Evolutionary conservation across 2,329 filamentous ascomycete genomes (phyloP).

Genomic region (Cryphonectria naterciae): DNA sequence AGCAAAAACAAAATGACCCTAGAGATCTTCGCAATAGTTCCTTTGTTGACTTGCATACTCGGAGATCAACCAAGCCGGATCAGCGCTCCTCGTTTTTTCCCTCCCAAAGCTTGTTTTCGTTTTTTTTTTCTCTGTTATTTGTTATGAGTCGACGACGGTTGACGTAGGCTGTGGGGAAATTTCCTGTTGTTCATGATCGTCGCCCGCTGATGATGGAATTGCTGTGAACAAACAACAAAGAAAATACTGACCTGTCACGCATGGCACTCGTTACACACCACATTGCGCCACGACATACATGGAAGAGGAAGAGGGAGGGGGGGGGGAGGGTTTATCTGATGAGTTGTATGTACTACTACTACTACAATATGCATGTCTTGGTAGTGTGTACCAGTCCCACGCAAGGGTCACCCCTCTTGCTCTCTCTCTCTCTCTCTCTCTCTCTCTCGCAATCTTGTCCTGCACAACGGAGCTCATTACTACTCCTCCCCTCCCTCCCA

Average conservation of each 20-base stretch:
- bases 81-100: background rate
- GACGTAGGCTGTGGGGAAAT: background rate
- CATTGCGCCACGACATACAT: no score
- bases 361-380: no score
- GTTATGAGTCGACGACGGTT: background rate
- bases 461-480: background rate
- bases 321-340: no score
- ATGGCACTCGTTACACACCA: no score
- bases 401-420: no score
- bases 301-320: no score
- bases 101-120: background rate
- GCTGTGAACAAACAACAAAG: background rate
- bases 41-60: background rate
- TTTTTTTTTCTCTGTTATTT: background rate
- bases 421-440: background rate
- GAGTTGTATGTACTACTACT: no score
- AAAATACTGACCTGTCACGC: background rate
- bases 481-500: background rate
- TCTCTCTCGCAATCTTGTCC: no score
- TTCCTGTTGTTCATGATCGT: background rate
- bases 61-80: background rate
- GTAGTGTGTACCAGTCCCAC: no score
- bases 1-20: background rate
- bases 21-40: background rate
- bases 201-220: background rate